Conservation (phyloP, 108 stramenopile genomes). For the Phaeodactylum tricornutum region DNA sequence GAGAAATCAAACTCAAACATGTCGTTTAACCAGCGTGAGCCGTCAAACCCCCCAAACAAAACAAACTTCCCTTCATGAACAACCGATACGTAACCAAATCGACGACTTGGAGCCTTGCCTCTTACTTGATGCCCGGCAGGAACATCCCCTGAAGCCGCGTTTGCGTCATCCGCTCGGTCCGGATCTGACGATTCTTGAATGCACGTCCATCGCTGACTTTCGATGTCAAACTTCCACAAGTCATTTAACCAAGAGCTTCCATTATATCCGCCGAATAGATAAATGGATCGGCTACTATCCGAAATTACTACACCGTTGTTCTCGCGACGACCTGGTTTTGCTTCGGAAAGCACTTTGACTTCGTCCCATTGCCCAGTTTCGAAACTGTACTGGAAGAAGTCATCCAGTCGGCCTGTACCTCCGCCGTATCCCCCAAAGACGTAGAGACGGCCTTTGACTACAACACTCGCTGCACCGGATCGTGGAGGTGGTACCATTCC, state of each 20-base stretch:
- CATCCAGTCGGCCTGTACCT: slow-evolving; percentile 81
- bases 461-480: slow-evolving; percentile 82
- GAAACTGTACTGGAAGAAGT: slow-evolving; percentile 81
- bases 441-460: slow-evolving; percentile 68
- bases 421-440: slow-evolving; percentile 27
- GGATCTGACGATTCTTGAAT: slow-evolving; percentile 66
- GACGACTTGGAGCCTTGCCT: slow-evolving; percentile 47
- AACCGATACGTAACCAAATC: slow-evolving; percentile 89
- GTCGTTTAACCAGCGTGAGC: slow-evolving; percentile 73
- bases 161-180: slow-evolving; percentile 2
- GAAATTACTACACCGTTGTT: slow-evolving; percentile 78
- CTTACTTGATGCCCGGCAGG: neutral
- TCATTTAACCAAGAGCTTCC: slow-evolving; percentile 86
- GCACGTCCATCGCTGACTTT: slow-evolving; percentile 60
- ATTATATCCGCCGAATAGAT: slow-evolving; percentile 84
- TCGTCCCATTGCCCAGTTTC: slow-evolving; percentile 50
- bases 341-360: slow-evolving; percentile 49
- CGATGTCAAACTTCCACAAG: slow-evolving; percentile 84
- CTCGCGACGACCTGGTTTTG: slow-evolving; percentile 75
- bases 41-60: slow-evolving; percentile 90
- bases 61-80: slow-evolving; percentile 83
- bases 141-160: neutral
- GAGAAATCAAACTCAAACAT: slow-evolving; percentile 78
- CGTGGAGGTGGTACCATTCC: slow-evolving; percentile 79
- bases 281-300: slow-evolving; percentile 46